Percentiles rank a stretch among this genome's conserved stretches.
phyloP scores from a whole-genome alignment of 75 land plant genomes.

The Selaginella moellendorffii region DNA sequence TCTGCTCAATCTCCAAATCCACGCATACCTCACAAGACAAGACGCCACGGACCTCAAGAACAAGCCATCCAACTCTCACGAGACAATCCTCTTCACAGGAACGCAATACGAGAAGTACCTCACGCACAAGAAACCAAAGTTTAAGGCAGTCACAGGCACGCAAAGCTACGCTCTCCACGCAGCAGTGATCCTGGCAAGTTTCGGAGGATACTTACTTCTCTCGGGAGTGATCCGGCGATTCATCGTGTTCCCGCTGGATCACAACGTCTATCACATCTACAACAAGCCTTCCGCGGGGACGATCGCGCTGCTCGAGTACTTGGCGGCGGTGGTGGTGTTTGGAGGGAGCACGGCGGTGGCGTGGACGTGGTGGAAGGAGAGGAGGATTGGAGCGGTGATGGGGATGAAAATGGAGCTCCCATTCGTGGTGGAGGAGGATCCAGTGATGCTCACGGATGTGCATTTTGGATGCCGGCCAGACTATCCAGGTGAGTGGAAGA shows the following conservation, averaged over 20 bases:
- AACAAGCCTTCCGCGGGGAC: slow-evolving; percentile 29
- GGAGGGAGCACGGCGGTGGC: slow-evolving; percentile 7
- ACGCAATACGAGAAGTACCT: neutral
- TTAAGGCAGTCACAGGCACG: no score
- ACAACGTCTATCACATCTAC: slow-evolving; percentile 5
- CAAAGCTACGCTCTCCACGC: no score
- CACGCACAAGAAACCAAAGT: no score
- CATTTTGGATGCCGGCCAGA: slow-evolving; percentile 38
- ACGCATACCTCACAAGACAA: no score
- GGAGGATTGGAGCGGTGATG: slow-evolving; percentile 7
- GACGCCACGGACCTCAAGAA: no score
- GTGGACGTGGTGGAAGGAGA: slow-evolving; percentile 13
- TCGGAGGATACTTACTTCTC: no score
- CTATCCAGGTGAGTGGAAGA: slow-evolving; percentile 21
- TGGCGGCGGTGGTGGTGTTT: slow-evolving; percentile 23
- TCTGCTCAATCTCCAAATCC: no score
- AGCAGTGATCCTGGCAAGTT: no score
- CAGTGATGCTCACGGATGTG: slow-evolving; percentile 20
- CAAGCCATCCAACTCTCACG: no score
- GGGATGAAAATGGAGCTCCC: neutral
- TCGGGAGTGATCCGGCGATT: neutral
- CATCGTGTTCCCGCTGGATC: slow-evolving; percentile 17
- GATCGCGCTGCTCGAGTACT: slow-evolving; percentile 22
- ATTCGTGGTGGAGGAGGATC: neutral
- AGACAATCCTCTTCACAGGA: neutral